Evolutionary conservation across 192 early-diverging fungal genomes (phyloP).

Genomic region (Linderina pennispora): DNA sequence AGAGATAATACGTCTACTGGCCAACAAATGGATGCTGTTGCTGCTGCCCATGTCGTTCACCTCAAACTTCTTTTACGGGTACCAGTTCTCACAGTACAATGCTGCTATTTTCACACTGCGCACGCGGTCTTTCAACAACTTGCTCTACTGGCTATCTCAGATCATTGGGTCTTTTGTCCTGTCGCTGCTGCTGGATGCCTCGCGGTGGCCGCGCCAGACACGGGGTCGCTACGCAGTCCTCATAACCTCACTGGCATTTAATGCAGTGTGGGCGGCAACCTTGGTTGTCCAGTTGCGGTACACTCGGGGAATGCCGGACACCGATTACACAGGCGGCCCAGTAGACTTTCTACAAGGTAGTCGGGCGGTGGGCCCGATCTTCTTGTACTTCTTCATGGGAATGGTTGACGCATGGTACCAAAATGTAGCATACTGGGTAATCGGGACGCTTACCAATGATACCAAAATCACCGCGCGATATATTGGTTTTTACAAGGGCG

Average conservation of each 20-base stretch:
- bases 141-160: conserved; percentile 72
- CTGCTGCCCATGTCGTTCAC: conserved; percentile 66
- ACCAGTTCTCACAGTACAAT: conserved; percentile 56
- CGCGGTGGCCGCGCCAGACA: conserved; percentile 47
- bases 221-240: conserved; percentile 54
- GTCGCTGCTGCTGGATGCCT: conserved; percentile 56
- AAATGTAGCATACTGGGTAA: conserved; percentile 71
- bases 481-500: conserved; percentile 79
- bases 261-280: conserved; percentile 54
- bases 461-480: conserved; percentile 58
- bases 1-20: conserved; percentile 54
- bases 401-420: conserved; percentile 77
- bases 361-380: conserved; percentile 51
- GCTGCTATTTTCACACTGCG: conserved; percentile 63
- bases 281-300: conserved; percentile 55
- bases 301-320: conserved; percentile 17
- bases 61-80: conserved; percentile 76
- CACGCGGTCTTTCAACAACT: conserved; percentile 67
- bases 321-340: conserved; percentile 21
- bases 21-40: conserved; percentile 61
- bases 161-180: conserved; percentile 62
- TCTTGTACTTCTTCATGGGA: conserved; percentile 71
- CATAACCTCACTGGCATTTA: conserved; percentile 29
- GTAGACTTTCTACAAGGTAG: conserved; percentile 32
- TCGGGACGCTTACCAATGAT: conserved; percentile 80